Evolutionary conservation across 208 protist genomes (phyloP).

Genomic region (Wallacemonas rigidus): DNA sequence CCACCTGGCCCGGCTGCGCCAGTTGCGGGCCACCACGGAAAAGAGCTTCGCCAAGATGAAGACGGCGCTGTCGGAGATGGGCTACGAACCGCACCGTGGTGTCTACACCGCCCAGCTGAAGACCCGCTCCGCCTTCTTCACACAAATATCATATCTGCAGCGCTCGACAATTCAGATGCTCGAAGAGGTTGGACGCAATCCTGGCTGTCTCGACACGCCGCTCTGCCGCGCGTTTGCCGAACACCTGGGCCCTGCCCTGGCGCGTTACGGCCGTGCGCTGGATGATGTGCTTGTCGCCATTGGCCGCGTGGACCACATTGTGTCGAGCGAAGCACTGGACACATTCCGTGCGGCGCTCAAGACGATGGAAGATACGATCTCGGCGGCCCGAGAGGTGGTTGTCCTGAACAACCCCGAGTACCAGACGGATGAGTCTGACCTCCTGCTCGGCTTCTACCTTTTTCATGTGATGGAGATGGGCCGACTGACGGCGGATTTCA

Average conservation of each 20-base stretch:
- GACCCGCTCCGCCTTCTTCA: slow-evolving; percentile 61
- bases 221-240: slow-evolving; percentile 69
- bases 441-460: slow-evolving; percentile 83
- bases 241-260: slow-evolving; percentile 52
- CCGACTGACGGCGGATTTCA: slow-evolving; percentile 61
- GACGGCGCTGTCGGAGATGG: slow-evolving; percentile 56
- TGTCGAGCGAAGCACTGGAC: slow-evolving; percentile 58
- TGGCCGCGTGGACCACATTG: slow-evolving; percentile 52
- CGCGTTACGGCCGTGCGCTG: slow-evolving; percentile 66
- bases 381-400: slow-evolving; percentile 67
- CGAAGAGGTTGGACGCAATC: slow-evolving; percentile 68
- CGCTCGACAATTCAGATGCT: slow-evolving; percentile 77
- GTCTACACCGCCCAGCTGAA: slow-evolving; percentile 59
- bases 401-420: slow-evolving; percentile 87
- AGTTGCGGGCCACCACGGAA: slow-evolving; percentile 61
- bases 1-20: slow-evolving; percentile 69
- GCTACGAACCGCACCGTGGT: slow-evolving; percentile 83
- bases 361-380: slow-evolving; percentile 72
- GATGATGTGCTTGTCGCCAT: slow-evolving; percentile 79
- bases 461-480: slow-evolving; percentile 83
- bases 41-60: slow-evolving; percentile 52
- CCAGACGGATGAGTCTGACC: slow-evolving; percentile 75
- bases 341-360: slow-evolving; percentile 50
- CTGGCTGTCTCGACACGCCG: slow-evolving; percentile 62
- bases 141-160: slow-evolving; percentile 57